Evolutionary conservation across 345 rosid species (phyloP).

Genomic region (Camelina sativa): DNA sequence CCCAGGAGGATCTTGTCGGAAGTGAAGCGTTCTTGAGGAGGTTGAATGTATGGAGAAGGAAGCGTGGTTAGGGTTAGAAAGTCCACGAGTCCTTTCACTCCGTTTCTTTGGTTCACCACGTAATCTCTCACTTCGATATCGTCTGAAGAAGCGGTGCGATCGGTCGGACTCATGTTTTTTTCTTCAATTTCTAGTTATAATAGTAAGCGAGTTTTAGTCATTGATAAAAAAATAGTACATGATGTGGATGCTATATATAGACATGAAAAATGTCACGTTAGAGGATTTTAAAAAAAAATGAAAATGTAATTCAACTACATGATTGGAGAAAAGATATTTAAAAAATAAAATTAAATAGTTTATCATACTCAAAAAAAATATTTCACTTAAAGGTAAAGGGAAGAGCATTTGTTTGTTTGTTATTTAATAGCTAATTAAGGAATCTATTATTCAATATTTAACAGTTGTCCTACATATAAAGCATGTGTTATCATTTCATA

Average conservation of each 20-base stretch:
- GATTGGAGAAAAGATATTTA: not conserved
- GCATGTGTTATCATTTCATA: not conserved
- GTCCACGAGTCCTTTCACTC: slow-evolving; percentile 55
- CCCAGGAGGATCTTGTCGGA: slow-evolving; percentile 39
- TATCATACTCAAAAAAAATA: too few relatives aligned
- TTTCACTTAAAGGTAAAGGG: too few relatives aligned
- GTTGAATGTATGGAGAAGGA: slow-evolving; percentile 49
- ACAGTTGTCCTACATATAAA: not conserved
- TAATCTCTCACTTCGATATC: slow-evolving; percentile 40
- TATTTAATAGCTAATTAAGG: not conserved
- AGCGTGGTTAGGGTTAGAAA: slow-evolving; percentile 36
- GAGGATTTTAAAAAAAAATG: not conserved
- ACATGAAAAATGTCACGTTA: not conserved
- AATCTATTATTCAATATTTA: not conserved
- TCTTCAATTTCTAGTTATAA: not conserved
- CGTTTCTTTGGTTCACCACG: slow-evolving; percentile 49
- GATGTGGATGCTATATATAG: slow-evolving; percentile 2
- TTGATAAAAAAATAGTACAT: not conserved
- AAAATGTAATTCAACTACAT: not conserved
- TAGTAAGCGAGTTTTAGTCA: not conserved
- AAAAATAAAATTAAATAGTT: not conserved
- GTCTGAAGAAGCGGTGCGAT: not conserved
- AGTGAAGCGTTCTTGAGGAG: slow-evolving; percentile 44
- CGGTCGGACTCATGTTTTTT: slow-evolving; percentile 10
- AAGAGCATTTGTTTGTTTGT: not conserved